Evolutionary conservation across 148 eudicot genomes (phyloP).

Genomic region (Fallopia convolvulus): DNA sequence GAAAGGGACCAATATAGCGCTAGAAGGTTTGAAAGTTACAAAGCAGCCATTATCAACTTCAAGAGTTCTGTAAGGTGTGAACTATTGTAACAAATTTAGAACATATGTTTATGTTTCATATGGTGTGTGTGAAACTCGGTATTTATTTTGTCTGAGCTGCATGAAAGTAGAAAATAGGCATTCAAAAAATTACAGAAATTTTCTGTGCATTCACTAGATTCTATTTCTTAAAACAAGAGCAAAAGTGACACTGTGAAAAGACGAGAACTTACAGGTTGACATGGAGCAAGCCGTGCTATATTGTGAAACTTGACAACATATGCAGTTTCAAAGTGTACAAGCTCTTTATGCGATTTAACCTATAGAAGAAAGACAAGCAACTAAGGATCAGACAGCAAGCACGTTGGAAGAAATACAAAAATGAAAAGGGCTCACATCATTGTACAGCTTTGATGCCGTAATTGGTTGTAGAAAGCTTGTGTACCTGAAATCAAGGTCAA

Average conservation of each 20-base stretch:
- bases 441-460: constrained; percentile 73
- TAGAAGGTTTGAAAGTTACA: background rate
- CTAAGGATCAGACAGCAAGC: constrained; percentile 6
- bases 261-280: constrained; percentile 58
- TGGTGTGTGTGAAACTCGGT: background rate
- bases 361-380: constrained; percentile 22
- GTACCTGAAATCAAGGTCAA: constrained; percentile 48
- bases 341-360: constrained; percentile 88
- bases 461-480: constrained; percentile 93
- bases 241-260: background rate
- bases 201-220: background rate
- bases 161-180: background rate
- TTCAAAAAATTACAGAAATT: background rate
- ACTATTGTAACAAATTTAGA: background rate
- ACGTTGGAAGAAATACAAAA: background rate
- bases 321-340: constrained; percentile 87
- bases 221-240: background rate
- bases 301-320: constrained; percentile 94
- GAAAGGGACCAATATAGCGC: background rate
- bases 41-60: background rate
- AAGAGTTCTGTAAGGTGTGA: background rate
- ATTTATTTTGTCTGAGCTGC: background rate
- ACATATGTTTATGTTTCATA: background rate
- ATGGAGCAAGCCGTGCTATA: constrained; percentile 81
- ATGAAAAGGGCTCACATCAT: constrained; percentile 47